Percentiles rank a stretch among this genome's conserved stretches.
Conservation (phyloP, 495 filamentous ascomycete species). For the Hypoxylon fuscum region DNA sequence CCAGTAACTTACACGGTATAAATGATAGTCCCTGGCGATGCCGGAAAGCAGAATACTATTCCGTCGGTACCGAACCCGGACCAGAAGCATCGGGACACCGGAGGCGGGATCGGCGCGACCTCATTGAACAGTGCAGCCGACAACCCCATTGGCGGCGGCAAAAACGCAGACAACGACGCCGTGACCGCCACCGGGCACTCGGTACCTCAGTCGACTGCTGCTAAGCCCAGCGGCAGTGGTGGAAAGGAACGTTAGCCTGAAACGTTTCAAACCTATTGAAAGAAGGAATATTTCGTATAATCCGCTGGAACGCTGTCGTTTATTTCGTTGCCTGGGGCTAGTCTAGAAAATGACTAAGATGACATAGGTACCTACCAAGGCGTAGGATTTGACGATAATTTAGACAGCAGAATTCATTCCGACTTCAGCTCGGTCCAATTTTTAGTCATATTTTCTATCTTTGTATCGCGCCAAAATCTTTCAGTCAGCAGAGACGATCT, state of each 20-base stretch:
- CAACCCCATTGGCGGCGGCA: constrained; percentile 26
- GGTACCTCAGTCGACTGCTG: constrained; percentile 25
- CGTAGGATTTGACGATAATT: background rate
- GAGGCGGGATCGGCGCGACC: constrained; percentile 39
- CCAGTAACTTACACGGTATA: background rate
- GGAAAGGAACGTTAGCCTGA: constrained; percentile 33
- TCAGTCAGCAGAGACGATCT: too few relatives aligned
- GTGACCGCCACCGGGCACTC: constrained; percentile 33
- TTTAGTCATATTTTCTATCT: too few relatives aligned
- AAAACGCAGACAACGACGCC: constrained; percentile 31
- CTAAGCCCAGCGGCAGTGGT: constrained; percentile 29
- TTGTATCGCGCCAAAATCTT: too few relatives aligned
- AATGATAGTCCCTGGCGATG: constrained; percentile 59
- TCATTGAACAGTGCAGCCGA: constrained; percentile 36
- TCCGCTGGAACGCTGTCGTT: background rate
- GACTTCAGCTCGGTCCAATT: too few relatives aligned
- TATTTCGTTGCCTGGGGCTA: background rate
- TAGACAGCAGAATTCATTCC: background rate
- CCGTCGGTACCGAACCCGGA: constrained; percentile 66
- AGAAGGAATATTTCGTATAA: background rate
- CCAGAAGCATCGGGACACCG: constrained; percentile 46
- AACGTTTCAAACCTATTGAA: constrained; percentile 7
- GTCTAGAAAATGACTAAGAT: too few relatives aligned
- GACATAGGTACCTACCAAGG: too few relatives aligned
- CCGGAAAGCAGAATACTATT: constrained; percentile 60